phyloP scores from a whole-genome alignment of 106 monocot genomes.

The Xerophyta viscosa region DNA sequence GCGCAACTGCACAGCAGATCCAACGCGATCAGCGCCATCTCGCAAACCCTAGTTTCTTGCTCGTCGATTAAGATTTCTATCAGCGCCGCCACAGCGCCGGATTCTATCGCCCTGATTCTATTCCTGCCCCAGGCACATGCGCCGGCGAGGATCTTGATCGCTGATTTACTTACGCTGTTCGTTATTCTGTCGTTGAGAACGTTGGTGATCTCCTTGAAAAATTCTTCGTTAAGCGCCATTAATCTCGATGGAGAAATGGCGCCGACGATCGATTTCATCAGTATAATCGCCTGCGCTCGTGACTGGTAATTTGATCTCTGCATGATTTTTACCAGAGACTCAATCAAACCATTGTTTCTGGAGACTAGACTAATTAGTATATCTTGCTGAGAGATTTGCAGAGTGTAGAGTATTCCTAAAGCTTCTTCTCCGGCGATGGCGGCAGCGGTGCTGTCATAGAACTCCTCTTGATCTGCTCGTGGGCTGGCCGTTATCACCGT shows the following conservation, averaged over 20 bases:
- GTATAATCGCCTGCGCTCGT: not conserved
- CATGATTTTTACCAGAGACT: constrained; percentile 14
- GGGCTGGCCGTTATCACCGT: not conserved
- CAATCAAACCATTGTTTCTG: constrained; percentile 20
- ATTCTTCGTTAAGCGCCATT: constrained; percentile 12
- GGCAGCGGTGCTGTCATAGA: no score
- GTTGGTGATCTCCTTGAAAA: constrained; percentile 16
- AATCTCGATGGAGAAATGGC: constrained; percentile 1
- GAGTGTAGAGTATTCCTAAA: constrained; percentile 12
- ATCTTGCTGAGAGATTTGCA: constrained; percentile 10
- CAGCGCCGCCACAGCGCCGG: constrained; percentile 31
- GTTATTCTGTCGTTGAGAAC: constrained; percentile 12
- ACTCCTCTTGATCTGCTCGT: not conserved
- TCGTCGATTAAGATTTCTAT: constrained; percentile 30
- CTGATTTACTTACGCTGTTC: constrained; percentile 16
- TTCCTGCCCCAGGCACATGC: constrained; percentile 29
- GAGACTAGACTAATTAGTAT: constrained; percentile 13
- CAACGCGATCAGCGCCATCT: constrained; percentile 26
- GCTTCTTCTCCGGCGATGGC: constrained; percentile 3
- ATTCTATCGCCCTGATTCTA: constrained; percentile 19
- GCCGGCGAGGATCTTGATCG: constrained; percentile 20
- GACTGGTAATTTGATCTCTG: not conserved
- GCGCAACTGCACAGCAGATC: constrained; percentile 37
- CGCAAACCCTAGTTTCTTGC: constrained; percentile 30
- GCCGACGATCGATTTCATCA: constrained; percentile 20